These are phyloP conservation scores for Wallacemonas sp. DNA, from an alignment of 208 protist species.

Conservation along the genomic window DNA sequence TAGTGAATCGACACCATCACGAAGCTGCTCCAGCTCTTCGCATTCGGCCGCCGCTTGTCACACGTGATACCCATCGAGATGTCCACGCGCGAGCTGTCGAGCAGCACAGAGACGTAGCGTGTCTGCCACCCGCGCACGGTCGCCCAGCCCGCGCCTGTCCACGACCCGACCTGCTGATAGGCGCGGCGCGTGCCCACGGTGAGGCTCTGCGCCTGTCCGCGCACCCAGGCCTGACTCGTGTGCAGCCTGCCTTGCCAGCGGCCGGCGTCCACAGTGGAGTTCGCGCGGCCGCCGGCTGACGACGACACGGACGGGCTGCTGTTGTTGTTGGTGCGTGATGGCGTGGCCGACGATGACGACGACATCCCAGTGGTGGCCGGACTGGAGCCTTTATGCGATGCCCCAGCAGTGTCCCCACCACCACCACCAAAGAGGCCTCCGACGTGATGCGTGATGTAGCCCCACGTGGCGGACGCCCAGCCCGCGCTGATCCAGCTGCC, in stretches of 20 bases:
- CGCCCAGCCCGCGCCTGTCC: background rate
- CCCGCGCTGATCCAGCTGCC: slow-evolving; percentile 25
- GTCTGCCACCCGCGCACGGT: background rate
- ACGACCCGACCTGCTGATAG: background rate
- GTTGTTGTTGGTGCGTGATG: too few relatives aligned
- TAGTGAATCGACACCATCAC: slow-evolving; percentile 49
- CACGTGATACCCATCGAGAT: slow-evolving; percentile 51
- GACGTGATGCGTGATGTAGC: slow-evolving; percentile 26
- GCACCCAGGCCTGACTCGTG: background rate
- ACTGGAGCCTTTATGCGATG: too few relatives aligned
- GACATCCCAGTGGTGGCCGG: too few relatives aligned
- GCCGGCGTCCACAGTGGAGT: too few relatives aligned
- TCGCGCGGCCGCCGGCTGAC: background rate
- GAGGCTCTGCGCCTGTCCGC: background rate
- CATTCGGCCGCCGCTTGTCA: slow-evolving; percentile 12
- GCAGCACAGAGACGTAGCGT: slow-evolving; percentile 31
- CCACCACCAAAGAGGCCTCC: slow-evolving; percentile 7
- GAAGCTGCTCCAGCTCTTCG: slow-evolving; percentile 39
- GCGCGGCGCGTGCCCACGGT: background rate
- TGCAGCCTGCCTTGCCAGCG: background rate
- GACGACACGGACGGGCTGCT: background rate
- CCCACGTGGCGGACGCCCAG: slow-evolving; percentile 17
- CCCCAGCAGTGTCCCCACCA: too few relatives aligned
- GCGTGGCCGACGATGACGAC: too few relatives aligned
- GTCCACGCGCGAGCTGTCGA: slow-evolving; percentile 49